Conservation (phyloP, 2,329 filamentous ascomycete genomes). For the Tolypocladium album region DNA sequence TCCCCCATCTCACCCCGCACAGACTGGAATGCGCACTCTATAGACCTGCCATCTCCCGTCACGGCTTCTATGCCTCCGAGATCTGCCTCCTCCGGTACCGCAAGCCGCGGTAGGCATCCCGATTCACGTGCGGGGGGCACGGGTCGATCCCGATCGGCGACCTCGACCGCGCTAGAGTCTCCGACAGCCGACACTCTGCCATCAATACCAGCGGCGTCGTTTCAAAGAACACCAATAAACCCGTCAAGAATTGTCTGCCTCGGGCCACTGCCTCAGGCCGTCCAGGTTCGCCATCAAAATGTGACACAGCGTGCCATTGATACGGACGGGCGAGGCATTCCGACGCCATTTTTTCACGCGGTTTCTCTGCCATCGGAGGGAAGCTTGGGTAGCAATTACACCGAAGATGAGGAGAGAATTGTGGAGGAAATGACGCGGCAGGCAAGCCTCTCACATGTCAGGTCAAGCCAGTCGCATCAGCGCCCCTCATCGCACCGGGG, state of each 20-base stretch:
- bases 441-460: conserved; percentile 6
- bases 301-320: conserved; percentile 4
- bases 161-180: not conserved
- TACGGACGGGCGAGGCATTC: conserved; percentile 1
- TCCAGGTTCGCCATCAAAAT: conserved; percentile 18
- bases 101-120: conserved; percentile 4
- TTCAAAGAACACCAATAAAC: conserved; percentile 41
- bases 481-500: not conserved
- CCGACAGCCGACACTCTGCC: not conserved
- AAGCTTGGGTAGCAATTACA: conserved; percentile 47
- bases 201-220: conserved; percentile 6
- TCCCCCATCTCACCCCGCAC: conserved; percentile 38
- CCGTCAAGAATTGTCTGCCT: conserved; percentile 42
- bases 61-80: conserved; percentile 16
- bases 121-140: not conserved
- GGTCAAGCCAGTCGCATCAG: not conserved
- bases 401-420: conserved; percentile 37
- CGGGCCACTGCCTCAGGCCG: conserved; percentile 40
- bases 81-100: conserved; percentile 10
- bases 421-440: conserved; percentile 17
- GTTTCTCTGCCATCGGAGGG: conserved; percentile 10
- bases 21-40: conserved; percentile 27
- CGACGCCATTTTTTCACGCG: conserved; percentile 2
- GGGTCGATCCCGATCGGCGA: conserved; percentile 5
- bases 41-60: conserved; percentile 32